A percentile compares a stretch with the other conserved stretches of the same genome.
Conservation (phyloP, 306 rosid genomes). For the Prunus salicina region DNA sequence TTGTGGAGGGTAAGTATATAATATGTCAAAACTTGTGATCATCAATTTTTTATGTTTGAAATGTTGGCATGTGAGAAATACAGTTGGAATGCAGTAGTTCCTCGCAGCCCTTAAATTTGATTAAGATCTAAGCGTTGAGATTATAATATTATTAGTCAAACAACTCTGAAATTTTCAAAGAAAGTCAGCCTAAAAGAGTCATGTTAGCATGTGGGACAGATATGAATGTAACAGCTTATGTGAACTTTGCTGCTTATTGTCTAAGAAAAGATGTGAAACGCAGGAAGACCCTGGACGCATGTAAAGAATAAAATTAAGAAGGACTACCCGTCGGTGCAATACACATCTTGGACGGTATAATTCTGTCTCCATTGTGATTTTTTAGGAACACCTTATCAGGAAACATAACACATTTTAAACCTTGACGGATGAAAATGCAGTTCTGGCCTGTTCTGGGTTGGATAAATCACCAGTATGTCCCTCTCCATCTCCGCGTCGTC, state of each 20-base stretch:
- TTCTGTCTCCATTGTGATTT: conserved; percentile 17
- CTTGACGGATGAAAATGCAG: conserved; percentile 46
- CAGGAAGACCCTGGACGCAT: conserved; percentile 83
- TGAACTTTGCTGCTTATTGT: conserved; percentile 13
- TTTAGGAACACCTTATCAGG: conserved; percentile 1
- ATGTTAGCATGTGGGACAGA: conserved; percentile 5
- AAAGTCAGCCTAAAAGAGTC: conserved; percentile 4
- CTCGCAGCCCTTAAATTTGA: neutral
- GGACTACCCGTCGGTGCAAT: conserved; percentile 79
- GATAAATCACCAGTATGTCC: conserved; percentile 87
- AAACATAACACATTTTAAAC: conserved; percentile 3
- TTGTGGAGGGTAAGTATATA: conserved; percentile 67
- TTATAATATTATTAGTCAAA: conserved; percentile 10
- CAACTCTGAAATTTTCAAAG: neutral
- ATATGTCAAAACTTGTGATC: conserved; percentile 19
- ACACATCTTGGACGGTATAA: conserved; percentile 83
- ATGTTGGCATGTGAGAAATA: conserved; percentile 18
- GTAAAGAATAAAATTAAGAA: conserved; percentile 85
- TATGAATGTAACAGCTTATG: neutral
- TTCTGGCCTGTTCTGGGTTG: conserved; percentile 87
- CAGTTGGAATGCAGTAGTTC: neutral
- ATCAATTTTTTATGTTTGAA: conserved; percentile 5
- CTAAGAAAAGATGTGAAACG: conserved; percentile 19
- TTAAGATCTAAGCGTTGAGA: neutral
- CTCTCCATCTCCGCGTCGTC: conserved; percentile 82